These are phyloP conservation scores for Coelastrella sp. DNA, from an alignment of 139 green algal genomes.

Conservation along the genomic window DNA sequence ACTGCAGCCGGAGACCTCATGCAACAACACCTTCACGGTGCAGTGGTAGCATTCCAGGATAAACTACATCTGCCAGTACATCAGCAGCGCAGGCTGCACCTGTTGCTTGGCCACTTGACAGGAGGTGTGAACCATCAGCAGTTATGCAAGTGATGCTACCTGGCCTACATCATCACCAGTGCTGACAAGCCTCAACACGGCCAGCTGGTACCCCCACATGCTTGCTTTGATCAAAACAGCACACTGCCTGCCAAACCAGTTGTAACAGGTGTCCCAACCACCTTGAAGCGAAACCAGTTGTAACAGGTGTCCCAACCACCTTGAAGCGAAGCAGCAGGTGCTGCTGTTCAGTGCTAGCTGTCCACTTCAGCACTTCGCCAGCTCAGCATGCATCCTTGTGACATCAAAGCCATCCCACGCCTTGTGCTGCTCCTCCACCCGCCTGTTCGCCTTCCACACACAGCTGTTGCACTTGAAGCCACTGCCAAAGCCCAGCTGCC, in stretches of 20 bases:
- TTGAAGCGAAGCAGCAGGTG: neutral
- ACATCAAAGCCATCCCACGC: slow-evolving; percentile 71
- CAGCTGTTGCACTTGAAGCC: slow-evolving; percentile 98
- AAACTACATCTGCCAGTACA: too few relatives aligned
- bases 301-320: neutral
- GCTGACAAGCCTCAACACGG: too few relatives aligned
- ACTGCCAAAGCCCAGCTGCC: slow-evolving; percentile 94
- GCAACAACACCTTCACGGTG: too few relatives aligned
- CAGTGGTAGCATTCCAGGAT: too few relatives aligned
- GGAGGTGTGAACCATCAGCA: too few relatives aligned
- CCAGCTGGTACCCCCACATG: neutral
- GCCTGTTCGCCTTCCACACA: slow-evolving; percentile 84
- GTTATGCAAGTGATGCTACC: too few relatives aligned
- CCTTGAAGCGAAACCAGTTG: neutral
- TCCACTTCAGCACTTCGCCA: slow-evolving; percentile 32
- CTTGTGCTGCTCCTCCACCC: slow-evolving; percentile 51
- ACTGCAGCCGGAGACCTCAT: too few relatives aligned
- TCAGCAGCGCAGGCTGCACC: too few relatives aligned
- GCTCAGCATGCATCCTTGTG: slow-evolving; percentile 60
- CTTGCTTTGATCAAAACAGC: neutral
- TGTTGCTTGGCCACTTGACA: too few relatives aligned
- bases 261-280: neutral
- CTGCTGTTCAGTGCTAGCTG: too few relatives aligned
- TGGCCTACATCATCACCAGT: too few relatives aligned
- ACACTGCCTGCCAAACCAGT: neutral